Base-by-base conservation (phyloP, 768 basidiomycete genomes). In the Termitomyces sp. region DNA sequence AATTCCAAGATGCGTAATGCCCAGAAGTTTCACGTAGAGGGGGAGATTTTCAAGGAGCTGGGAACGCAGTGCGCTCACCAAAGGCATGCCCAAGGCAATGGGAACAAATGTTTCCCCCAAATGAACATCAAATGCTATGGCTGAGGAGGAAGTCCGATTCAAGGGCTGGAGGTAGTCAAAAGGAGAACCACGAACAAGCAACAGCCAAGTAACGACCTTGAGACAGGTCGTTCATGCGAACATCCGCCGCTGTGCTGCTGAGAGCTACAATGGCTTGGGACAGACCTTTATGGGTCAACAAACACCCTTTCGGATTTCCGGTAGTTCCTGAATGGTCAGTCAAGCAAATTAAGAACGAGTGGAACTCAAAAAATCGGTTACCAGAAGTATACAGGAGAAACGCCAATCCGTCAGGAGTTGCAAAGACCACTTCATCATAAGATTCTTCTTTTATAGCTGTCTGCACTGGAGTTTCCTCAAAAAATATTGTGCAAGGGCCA, bases 81-180 rank as follows among this genome's bases (percentile, higher is more conserved):
- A 63, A 7, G 76, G 71, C 67, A 78, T 76, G n/a, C 80, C 78
- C 10, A 79, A 65, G 11, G 73, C 71, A 14, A 76, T 66, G 1
- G 75, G 66, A 14, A 76, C 65, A 47, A 80, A 63, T 30, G 76
- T 74, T 62, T 81, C 80, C 5, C 71, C 70, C 30, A 81, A 48
- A 63, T 81, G 80, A 0, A 81, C 80, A 55, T 81, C 80, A 60
- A 81, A 81, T 11, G 80, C 80, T 50, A 79, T 74, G 16, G 80
- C 80, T 81, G 7, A 11, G 28, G 44, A 22, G 18, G 20, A 46
- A 36, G 18, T 20, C 36, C 33, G 56, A 26, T 56, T 61, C 28
- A 24, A 16, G 38, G n/a, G 5, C 13, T 38, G 2, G 36, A 10
- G 8, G 22, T 24, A 8, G 47, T 35, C 4, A 35, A 28, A 38